Conservation (phyloP, 208 protist species). For the Leptomonas seymouri region DNA sequence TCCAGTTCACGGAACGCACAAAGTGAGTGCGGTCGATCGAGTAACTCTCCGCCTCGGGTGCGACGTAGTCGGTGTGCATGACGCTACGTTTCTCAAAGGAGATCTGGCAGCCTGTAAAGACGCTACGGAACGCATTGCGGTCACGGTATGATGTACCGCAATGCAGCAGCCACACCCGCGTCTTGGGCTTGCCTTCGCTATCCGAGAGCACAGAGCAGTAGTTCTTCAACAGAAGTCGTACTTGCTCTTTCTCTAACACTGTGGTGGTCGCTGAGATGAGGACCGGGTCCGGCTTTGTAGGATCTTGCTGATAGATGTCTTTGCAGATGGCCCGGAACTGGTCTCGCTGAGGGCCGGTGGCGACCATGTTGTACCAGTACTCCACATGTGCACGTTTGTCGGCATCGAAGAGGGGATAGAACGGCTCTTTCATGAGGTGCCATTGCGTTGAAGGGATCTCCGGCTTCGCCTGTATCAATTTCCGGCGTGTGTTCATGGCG, state of each 20-base stretch:
- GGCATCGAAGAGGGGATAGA: constrained; percentile 61
- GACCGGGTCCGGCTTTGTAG: constrained; percentile 32
- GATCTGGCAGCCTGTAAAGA: constrained; percentile 78
- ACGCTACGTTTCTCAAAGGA: constrained; percentile 53
- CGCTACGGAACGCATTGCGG: constrained; percentile 66
- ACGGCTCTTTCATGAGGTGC: constrained; percentile 88
- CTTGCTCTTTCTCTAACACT: constrained; percentile 52
- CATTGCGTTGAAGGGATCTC: constrained; percentile 58
- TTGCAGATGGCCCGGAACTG: constrained; percentile 80
- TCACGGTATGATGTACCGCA: constrained; percentile 39
- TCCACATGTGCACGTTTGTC: constrained; percentile 57
- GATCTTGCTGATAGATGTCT: constrained; percentile 67
- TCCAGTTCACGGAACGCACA: constrained; percentile 70
- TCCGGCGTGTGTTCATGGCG: constrained; percentile 83
- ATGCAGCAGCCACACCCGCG: constrained; percentile 69
- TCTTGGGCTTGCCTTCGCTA: constrained; percentile 52
- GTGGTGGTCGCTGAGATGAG: constrained; percentile 39
- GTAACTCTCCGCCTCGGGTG: constrained; percentile 58
- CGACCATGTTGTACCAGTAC: constrained; percentile 90
- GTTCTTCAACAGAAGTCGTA: constrained; percentile 59
- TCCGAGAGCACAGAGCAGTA: constrained; percentile 63
- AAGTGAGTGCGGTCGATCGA: constrained; percentile 67
- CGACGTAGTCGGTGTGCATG: constrained; percentile 66
- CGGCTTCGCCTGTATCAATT: constrained; percentile 50
- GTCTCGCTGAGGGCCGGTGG: constrained; percentile 69